phyloP scores from a whole-genome alignment of 371 early-diverging fungal genomes.

The Mucor sp. region DNA sequence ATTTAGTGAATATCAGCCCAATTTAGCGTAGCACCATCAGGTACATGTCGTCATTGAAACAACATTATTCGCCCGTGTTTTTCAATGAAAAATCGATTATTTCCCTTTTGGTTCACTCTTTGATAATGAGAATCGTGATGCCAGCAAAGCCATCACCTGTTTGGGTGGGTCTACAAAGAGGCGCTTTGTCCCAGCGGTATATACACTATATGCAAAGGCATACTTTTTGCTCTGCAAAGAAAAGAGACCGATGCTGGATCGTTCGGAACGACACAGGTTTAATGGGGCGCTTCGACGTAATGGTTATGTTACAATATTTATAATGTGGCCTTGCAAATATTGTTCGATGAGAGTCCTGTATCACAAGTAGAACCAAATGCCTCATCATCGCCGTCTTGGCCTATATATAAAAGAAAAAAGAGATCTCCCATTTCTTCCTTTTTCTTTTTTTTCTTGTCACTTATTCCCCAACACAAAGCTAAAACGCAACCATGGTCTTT shows the following conservation, averaged over 20 bases:
- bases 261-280: not conserved
- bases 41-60: not conserved
- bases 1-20: slow-evolving; percentile 2
- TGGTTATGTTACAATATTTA: not conserved
- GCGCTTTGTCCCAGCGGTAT: no score
- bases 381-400: not conserved
- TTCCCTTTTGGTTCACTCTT: not conserved
- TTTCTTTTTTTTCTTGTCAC: not conserved
- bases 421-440: not conserved
- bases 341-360: slow-evolving; percentile 13
- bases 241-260: not conserved
- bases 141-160: no score
- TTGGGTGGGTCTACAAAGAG: no score
- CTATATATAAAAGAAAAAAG: not conserved
- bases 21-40: not conserved
- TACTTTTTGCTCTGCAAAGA: no score
- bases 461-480: not conserved
- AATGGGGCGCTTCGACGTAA: not conserved
- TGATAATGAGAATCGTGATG: no score
- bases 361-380: slow-evolving; percentile 1
- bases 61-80: not conserved
- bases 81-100: not conserved
- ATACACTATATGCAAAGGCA: no score
- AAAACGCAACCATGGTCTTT: slow-evolving; percentile 24
- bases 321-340: not conserved